phyloP scores from a whole-genome alignment of 2,329 filamentous ascomycete genomes.

The Diaporthe ampelina region DNA sequence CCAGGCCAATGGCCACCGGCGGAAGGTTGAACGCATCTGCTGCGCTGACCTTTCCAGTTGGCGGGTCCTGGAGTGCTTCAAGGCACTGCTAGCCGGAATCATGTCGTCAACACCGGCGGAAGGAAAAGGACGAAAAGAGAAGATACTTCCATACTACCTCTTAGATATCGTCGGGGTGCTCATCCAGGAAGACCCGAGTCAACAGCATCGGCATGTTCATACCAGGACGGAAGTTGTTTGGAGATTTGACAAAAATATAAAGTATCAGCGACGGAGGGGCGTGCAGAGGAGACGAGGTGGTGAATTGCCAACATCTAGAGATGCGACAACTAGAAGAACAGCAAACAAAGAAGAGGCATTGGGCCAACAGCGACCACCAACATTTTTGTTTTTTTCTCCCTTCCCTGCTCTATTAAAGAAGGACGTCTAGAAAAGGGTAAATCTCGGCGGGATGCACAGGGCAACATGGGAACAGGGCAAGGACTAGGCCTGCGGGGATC shows the following conservation, averaged over 20 bases:
- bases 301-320: conserved; percentile 29
- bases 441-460: conserved; percentile 35
- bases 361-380: conserved; percentile 21
- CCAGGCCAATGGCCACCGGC: background rate
- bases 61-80: background rate
- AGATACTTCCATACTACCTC: conserved; percentile 2
- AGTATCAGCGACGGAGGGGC: background rate
- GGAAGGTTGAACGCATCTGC: conserved; percentile 14
- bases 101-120: conserved; percentile 1
- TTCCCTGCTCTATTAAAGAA: conserved; percentile 1
- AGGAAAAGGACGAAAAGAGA: conserved; percentile 12
- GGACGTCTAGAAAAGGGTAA: conserved; percentile 38
- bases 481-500: conserved; percentile 39
- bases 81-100: background rate
- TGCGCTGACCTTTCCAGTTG: conserved; percentile 16
- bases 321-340: conserved; percentile 6
- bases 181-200: conserved; percentile 11
- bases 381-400: background rate
- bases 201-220: conserved; percentile 23
- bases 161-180: background rate
- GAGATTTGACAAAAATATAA: background rate
- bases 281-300: background rate
- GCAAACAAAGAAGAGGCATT: background rate
- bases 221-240: background rate
- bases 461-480: conserved; percentile 35